A percentile compares a stretch with the other conserved stretches of the same genome.
Evolutionary conservation across 1,284 basidiomycete genomes (phyloP).

Genomic region (Somion occarium): DNA sequence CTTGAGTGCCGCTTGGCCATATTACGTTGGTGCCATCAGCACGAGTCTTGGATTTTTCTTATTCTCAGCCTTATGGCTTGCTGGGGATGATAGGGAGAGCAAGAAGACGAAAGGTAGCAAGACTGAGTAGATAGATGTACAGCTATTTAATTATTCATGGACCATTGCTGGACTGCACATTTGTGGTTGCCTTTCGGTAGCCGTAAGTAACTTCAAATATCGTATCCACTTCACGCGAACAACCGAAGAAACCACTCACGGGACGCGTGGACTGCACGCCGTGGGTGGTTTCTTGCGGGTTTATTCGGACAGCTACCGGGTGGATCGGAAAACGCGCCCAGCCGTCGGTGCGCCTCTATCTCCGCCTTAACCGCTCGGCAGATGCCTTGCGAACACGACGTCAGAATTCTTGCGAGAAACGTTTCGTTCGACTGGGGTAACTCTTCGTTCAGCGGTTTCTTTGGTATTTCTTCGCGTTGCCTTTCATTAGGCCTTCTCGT

Average conservation of each 20-base stretch:
- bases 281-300: not conserved
- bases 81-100: constrained; percentile 58
- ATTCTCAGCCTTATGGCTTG: constrained; percentile 84
- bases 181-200: too few species aligned
- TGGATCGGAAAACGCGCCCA: not conserved
- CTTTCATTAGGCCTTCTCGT: not conserved
- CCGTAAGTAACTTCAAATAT: too few species aligned
- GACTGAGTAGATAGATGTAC: constrained; percentile 17
- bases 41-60: constrained; percentile 81
- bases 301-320: not conserved
- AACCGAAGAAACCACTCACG: too few species aligned
- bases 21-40: constrained; percentile 86
- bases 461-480: not conserved
- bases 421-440: not conserved
- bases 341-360: not conserved
- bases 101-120: constrained; percentile 31
- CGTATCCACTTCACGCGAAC: too few species aligned
- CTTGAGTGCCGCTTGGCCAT: constrained; percentile 92
- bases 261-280: too few species aligned
- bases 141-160: not conserved
- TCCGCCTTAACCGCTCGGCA: not conserved
- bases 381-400: not conserved
- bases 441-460: not conserved
- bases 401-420: not conserved
- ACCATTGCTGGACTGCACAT: not conserved